Percentiles rank a stretch among this genome's conserved stretches.
phyloP scores from a whole-genome alignment of 2,329 filamentous ascomycete species.

The Colletotrichum sp. region DNA sequence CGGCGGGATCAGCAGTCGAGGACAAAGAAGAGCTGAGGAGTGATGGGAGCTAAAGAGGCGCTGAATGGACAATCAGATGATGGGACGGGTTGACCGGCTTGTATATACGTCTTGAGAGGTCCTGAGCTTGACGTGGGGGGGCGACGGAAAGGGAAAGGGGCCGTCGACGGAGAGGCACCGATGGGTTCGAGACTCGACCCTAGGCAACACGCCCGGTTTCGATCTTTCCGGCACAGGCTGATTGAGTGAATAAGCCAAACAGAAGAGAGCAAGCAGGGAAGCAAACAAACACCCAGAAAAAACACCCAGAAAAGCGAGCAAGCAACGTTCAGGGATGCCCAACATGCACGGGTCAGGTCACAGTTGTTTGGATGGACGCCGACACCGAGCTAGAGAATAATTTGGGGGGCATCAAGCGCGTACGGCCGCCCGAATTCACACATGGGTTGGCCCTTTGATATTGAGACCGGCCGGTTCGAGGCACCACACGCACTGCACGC shows the following conservation, averaged over 20 bases:
- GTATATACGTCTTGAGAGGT: background rate
- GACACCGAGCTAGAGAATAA: background rate
- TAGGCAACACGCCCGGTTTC: background rate
- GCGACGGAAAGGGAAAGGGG: conserved; percentile 15
- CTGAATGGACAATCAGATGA: background rate
- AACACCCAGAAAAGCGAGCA: background rate
- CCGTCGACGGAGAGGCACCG: background rate
- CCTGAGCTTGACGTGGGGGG: background rate
- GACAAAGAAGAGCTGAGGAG: conserved; percentile 5
- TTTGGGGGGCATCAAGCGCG: background rate
- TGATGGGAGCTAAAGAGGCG: background rate
- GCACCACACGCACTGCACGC: background rate
- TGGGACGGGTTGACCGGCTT: background rate
- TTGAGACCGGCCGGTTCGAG: background rate
- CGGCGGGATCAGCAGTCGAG: background rate
- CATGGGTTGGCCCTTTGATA: background rate
- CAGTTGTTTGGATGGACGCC: background rate
- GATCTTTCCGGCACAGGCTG: conserved; percentile 2
- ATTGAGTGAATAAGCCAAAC: background rate
- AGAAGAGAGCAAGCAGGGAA: background rate
- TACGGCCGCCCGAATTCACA: background rate
- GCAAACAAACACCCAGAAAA: background rate
- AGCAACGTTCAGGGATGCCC: background rate
- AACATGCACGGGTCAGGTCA: background rate
- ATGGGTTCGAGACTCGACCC: conserved; percentile 9